Percentiles rank a stretch among this genome's conserved stretches.
These are phyloP conservation scores for Pseudogymnoascus verrucosus DNA, from an alignment of 2,329 filamentous ascomycete species.

Conservation along the genomic window DNA sequence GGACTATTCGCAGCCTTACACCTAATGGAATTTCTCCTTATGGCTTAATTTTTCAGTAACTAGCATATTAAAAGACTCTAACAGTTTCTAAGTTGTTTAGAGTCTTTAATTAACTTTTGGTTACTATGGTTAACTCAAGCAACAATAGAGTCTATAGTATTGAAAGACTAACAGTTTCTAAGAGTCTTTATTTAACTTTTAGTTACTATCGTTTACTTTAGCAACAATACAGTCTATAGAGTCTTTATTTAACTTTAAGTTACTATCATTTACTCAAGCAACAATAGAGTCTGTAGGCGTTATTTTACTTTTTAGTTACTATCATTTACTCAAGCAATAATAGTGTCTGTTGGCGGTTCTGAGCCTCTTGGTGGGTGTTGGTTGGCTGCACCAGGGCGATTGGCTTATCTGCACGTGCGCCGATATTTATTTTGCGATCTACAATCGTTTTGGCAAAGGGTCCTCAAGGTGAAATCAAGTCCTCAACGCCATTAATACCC, in stretches of 20 bases:
- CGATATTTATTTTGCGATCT: neutral
- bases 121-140: neutral
- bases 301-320: neutral
- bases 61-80: neutral
- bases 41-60: neutral
- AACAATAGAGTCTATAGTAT: neutral
- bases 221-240: neutral
- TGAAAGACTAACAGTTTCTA: too few relatives aligned
- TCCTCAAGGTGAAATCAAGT: neutral
- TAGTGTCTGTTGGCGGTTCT: too few relatives aligned
- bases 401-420: constrained; percentile 5
- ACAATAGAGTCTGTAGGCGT: neutral
- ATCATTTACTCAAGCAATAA: neutral
- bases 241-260: neutral
- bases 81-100: neutral
- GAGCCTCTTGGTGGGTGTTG: too few relatives aligned
- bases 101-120: neutral
- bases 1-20: neutral
- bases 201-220: neutral
- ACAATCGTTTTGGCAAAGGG: neutral
- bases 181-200: neutral
- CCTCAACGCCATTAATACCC: neutral
- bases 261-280: neutral
- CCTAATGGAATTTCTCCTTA: neutral
- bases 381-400: neutral